Base-by-base conservation (phyloP, 345 rosid species). In the Ceriops decandra region DNA sequence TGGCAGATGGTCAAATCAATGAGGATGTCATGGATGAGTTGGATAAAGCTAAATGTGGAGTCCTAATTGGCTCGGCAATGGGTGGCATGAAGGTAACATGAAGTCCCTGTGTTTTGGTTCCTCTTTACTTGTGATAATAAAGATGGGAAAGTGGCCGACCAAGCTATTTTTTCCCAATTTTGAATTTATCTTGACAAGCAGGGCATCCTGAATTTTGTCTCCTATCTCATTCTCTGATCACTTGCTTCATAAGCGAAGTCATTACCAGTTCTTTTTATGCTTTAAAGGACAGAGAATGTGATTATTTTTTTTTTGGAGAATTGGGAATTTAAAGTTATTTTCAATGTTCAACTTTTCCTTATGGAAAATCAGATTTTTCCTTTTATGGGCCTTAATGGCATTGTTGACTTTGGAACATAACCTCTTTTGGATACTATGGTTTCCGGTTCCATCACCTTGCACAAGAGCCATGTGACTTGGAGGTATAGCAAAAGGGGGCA, bases 51-150 rank as follows among this genome's bases (percentile, higher is more conserved):
- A 93, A 81, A 85, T 89, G 97, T 56, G 98, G 98, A 60, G 97
- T 93, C 69, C 68, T 93, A 79, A 86, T 93, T 81, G 98, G 98
- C 74, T 90, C 98, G 7, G 95, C 87, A 69, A 69, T 93, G 93
- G 97, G 97, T 30, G 97, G 97, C 75, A 87, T 91, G 96, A 85
- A 86, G 93, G 97, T 91, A 86, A 76, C 42, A 5, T 63, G 11
- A 71, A 57, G 26, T 64, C 63, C 53, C n/a, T 19, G 1, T 5
- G 5, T 20, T 35, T 68, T 62, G 4, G 42, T 28, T 32, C 53
- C 54, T 7, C 42, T 60, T 47, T 36, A 38, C 51, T 24, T 58
- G 7, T n/a, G 60, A 52, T 53, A 38, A 11, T 38, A 28, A 53
- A 28, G 20, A 73, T 28, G 30, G 57, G 33, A 28, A 21, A 64